Conservation (phyloP, 116 monocot genomes). For the Dioscorea cayenensis region DNA sequence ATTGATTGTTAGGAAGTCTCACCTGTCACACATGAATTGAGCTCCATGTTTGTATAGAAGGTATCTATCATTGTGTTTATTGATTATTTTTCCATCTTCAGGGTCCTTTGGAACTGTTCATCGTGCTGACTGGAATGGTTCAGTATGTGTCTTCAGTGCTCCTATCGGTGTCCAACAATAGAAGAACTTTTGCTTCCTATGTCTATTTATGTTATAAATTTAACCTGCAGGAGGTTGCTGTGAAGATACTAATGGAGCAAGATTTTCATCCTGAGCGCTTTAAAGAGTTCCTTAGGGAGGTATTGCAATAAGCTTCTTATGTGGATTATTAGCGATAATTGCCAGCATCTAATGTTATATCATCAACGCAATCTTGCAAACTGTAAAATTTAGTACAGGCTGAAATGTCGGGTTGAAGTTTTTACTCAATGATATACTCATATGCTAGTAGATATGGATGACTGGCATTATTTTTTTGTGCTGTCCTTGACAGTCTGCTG, state of each 20-base stretch:
- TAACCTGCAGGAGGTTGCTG: constrained; percentile 78
- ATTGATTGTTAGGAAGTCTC: too few relatives aligned
- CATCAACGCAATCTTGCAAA: too few relatives aligned
- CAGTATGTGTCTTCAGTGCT: constrained; percentile 38
- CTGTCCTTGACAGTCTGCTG: too few relatives aligned
- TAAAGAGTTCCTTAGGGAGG: constrained; percentile 90
- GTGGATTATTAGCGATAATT: neutral
- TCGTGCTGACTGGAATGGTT: constrained; percentile 95
- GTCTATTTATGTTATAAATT: neutral
- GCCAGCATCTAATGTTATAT: neutral
- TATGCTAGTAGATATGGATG: too few relatives aligned
- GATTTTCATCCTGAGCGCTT: constrained; percentile 85
- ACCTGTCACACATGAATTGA: too few relatives aligned
- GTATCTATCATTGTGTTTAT: neutral
- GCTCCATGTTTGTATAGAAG: neutral
- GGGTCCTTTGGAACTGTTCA: constrained; percentile 97
- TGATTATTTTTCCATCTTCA: constrained; percentile 19
- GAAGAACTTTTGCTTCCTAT: neutral
- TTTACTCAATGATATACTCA: too few relatives aligned
- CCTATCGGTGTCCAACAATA: neutral
- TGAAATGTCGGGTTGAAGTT: too few relatives aligned
- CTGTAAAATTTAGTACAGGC: too few relatives aligned
- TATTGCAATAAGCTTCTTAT: constrained; percentile 2
- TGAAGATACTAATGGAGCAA: constrained; percentile 94
- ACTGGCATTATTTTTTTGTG: too few relatives aligned